phyloP scores from a whole-genome alignment of 2,329 filamentous ascomycete genomes.

The Lecanicillium sp. region DNA sequence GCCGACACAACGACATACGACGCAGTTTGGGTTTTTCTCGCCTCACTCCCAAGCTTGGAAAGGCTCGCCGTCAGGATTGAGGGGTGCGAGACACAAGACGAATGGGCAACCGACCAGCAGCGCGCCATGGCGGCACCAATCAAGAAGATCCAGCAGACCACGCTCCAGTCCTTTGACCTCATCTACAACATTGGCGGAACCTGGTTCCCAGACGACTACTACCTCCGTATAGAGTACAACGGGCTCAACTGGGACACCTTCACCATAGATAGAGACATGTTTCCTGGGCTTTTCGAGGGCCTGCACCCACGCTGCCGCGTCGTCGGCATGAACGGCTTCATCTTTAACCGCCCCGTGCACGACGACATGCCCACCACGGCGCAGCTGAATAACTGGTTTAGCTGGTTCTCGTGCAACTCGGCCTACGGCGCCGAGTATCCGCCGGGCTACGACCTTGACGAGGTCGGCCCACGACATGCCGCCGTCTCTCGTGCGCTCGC shows the following conservation, averaged over 20 bases:
- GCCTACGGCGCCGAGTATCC: neutral
- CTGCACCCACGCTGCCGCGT: neutral
- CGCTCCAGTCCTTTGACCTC: neutral
- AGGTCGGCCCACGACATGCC: neutral
- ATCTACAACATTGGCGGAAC: neutral
- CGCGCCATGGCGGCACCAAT: neutral
- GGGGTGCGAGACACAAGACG: neutral
- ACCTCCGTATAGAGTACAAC: neutral
- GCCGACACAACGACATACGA: too few species aligned
- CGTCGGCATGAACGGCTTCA: slow-evolving; percentile 1
- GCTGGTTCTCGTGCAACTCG: neutral
- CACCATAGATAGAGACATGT: neutral
- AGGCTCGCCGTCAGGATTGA: neutral
- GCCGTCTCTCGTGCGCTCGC: too few species aligned
- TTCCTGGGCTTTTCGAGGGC: neutral
- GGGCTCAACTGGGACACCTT: neutral
- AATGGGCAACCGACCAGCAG: neutral
- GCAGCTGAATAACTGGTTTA: neutral
- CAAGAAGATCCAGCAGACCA: neutral
- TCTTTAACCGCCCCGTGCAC: neutral
- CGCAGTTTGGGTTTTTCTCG: neutral
- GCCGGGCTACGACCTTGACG: neutral
- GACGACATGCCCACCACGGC: neutral
- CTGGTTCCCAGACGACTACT: slow-evolving; percentile 1
- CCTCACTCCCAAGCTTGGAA: neutral